phyloP scores from a whole-genome alignment of 306 rosid genomes.

The Lagenaria siceraria region DNA sequence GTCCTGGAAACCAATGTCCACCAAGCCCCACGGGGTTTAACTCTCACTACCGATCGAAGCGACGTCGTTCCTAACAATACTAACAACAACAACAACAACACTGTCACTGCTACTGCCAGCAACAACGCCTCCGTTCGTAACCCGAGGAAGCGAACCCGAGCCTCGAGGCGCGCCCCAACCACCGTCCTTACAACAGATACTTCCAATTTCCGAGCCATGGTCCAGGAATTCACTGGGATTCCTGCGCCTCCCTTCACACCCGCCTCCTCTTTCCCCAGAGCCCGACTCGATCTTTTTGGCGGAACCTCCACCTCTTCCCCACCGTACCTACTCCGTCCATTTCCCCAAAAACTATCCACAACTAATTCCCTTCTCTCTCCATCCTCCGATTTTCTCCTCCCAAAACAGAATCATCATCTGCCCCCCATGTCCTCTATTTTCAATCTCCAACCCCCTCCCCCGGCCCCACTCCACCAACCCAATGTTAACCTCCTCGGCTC shows the following conservation, averaged over 20 bases:
- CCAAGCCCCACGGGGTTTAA: background rate
- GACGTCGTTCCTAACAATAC: background rate
- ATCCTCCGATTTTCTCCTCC: constrained; percentile 9
- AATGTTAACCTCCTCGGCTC: constrained; percentile 5
- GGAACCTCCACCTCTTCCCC: constrained; percentile 25
- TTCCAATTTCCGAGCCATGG: constrained; percentile 94
- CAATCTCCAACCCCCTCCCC: constrained; percentile 34
- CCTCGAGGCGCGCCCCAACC: constrained; percentile 92
- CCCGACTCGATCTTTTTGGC: constrained; percentile 59
- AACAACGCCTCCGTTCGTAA: constrained; percentile 32
- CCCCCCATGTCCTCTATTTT: constrained; percentile 36
- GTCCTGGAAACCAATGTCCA: background rate
- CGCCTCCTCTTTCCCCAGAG: constrained; percentile 49
- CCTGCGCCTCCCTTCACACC: constrained; percentile 76
- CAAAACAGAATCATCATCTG: background rate
- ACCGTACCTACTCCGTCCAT: constrained; percentile 66
- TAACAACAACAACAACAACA: background rate
- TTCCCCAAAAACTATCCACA: constrained; percentile 42
- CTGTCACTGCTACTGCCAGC: background rate
- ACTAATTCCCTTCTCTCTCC: constrained; percentile 18
- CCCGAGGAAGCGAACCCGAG: constrained; percentile 84
- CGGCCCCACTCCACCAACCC: constrained; percentile 14
- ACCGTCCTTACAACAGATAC: constrained; percentile 88
- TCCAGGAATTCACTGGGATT: constrained; percentile 94
- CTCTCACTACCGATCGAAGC: background rate